phyloP scores from a whole-genome alignment of 441 rosid genomes.

The Jatropha podagrica region DNA sequence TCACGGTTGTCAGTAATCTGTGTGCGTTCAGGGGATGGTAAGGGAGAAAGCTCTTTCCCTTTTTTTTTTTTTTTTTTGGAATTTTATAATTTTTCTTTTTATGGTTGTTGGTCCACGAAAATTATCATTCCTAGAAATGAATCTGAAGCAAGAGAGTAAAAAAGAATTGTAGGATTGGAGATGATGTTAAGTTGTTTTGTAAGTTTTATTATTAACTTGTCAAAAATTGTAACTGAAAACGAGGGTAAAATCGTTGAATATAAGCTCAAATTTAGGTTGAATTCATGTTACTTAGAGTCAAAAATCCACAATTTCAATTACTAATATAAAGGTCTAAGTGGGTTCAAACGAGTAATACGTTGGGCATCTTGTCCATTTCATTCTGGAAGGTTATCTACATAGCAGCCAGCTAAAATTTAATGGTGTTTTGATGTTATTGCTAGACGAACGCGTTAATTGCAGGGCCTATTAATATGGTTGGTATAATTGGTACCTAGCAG shows the following conservation, averaged over 20 bases:
- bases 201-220: conserved; percentile 3
- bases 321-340: background rate
- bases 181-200: background rate
- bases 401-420: background rate
- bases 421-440: too few species aligned
- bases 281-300: background rate
- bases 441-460: background rate
- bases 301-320: background rate
- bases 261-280: background rate
- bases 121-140: background rate
- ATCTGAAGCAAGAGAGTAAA: background rate
- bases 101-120: background rate
- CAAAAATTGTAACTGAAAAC: conserved; percentile 1
- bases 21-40: background rate
- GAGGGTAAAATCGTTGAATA: background rate
- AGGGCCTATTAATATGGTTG: background rate
- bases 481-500: too few species aligned
- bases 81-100: background rate
- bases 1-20: conserved; percentile 60
- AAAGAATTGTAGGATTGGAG: conserved; percentile 18
- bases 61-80: background rate
- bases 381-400: background rate
- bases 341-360: background rate
- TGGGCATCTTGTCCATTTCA: background rate
- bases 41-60: conserved; percentile 19